Conservation (phyloP, 495 filamentous ascomycete genomes). For the Aspergillus affinis region DNA sequence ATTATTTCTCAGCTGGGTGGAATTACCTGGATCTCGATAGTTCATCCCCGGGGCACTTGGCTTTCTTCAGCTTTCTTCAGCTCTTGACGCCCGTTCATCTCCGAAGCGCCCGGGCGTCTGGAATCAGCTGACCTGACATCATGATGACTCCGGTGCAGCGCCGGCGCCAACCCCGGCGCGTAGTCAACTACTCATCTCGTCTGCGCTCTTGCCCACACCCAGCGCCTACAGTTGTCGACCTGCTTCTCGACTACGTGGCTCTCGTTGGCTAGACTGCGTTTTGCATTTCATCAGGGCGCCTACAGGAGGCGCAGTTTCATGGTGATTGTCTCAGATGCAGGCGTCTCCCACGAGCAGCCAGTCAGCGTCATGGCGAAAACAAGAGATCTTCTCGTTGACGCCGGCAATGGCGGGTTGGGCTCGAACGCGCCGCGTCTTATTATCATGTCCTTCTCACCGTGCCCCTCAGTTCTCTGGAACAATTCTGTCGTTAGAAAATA, state of each 20-base stretch:
- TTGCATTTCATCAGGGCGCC: constrained; percentile 41
- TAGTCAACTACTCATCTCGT: constrained; percentile 23
- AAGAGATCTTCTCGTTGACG: constrained; percentile 16
- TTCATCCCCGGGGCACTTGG: not conserved
- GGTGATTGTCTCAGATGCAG: constrained; percentile 28
- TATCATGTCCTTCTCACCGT: constrained; percentile 11
- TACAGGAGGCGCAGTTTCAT: constrained; percentile 25
- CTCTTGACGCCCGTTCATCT: not conserved
- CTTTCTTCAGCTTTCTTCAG: constrained; percentile 7
- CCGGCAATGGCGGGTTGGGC: constrained; percentile 17
- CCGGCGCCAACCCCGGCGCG: constrained; percentile 38
- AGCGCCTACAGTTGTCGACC: constrained; percentile 19
- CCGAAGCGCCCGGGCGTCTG: not conserved
- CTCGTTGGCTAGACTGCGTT: constrained; percentile 18
- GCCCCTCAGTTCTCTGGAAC: not conserved
- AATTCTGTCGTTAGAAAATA: not conserved
- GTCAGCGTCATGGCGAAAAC: constrained; percentile 14
- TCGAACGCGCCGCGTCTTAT: constrained; percentile 13
- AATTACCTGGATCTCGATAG: not conserved
- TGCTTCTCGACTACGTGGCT: constrained; percentile 7
- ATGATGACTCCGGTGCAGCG: constrained; percentile 21
- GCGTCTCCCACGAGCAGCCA: constrained; percentile 10
- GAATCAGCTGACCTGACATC: constrained; percentile 24
- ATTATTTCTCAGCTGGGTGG: not conserved
- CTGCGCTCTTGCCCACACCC: constrained; percentile 20